phyloP scores from a whole-genome alignment of 352 stramenopile species.

The Pythium apleroticum region DNA sequence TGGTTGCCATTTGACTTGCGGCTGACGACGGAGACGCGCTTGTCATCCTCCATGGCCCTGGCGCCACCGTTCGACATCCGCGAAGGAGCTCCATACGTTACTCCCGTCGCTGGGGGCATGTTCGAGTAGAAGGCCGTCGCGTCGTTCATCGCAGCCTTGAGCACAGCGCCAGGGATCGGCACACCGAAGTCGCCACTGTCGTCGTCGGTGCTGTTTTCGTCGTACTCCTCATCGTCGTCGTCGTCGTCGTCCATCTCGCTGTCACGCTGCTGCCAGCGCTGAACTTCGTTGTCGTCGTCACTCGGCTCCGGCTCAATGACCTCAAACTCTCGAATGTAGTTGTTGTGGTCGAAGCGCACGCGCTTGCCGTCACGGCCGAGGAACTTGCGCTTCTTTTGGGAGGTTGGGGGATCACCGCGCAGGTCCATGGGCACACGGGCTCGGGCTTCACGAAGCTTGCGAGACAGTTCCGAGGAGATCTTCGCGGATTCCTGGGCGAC shows the following conservation, averaged over 20 bases:
- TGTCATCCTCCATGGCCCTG: constrained; percentile 15
- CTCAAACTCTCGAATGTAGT: constrained; percentile 36
- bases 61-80: constrained; percentile 15
- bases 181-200: constrained; percentile 21
- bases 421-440: constrained; percentile 31
- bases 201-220: constrained; percentile 8
- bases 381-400: constrained; percentile 27
- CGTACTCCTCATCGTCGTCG: constrained; percentile 23
- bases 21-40: constrained; percentile 22
- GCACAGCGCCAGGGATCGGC: constrained; percentile 20
- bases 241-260: constrained; percentile 27
- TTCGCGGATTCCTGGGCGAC: constrained; percentile 21
- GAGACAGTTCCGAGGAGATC: constrained; percentile 27
- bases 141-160: constrained; percentile 22
- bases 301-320: constrained; percentile 26
- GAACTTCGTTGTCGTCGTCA: constrained; percentile 28
- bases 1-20: constrained; percentile 25
- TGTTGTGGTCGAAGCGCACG: constrained; percentile 31
- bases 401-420: constrained; percentile 18
- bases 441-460: constrained; percentile 33
- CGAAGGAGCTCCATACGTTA: not conserved
- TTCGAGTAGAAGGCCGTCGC: constrained; percentile 24
- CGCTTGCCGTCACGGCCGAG: constrained; percentile 18
- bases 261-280: constrained; percentile 28
- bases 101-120: not conserved